Base-by-base conservation (phyloP, 768 basidiomycete genomes). In the Solioccasus polychromus region DNA sequence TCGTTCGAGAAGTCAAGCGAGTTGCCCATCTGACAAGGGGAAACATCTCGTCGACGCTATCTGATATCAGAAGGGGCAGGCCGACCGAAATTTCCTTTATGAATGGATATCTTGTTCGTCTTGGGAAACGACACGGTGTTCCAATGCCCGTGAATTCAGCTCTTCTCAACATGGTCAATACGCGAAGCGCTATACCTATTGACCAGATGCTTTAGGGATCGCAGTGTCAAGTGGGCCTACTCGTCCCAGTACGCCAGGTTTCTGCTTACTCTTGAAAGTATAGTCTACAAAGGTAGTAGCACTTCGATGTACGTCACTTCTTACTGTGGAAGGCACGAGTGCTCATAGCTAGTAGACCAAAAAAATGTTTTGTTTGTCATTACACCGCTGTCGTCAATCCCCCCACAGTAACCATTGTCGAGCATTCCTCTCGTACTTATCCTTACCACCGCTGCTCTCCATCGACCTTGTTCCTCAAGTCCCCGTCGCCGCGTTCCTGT, bases 1-100 rank as follows among this genome's bases (percentile, higher is more conserved):
- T 94, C 31, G 65, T 76, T 51, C 55, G 68, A 32, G 80, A 89
- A 59, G 81, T 83, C 25, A 39, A 75, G 38, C 74, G 76, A 17
- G 76, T 92, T 35, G 77, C 81, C 14, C 51, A 71, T 8, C 43
- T 68, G 19, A 94, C 90, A 4, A 69, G 66, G 32, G 67, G 68
- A 12, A 92, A 93, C 60, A 76, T 82, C 41, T 92, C 91, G 6
- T 89, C 86, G 14, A 96, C 92, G 80, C 71, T 92, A 15, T 62
- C 71, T 14, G 92, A 95, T 59, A 63, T 94, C 23, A 75, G 74
- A 51, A 64, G 67, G 25, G 83, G 83, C 34, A 69, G 70, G 41
- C 50, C 59, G 5, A 93, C 92, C 0, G 93, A 97, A 68, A 76
- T 97, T 19, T 78, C 85, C 15, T 88, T 71, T 56, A 71, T 96